phyloP scores from a whole-genome alignment of 257 asterid species.

The Coffea canephora region DNA sequence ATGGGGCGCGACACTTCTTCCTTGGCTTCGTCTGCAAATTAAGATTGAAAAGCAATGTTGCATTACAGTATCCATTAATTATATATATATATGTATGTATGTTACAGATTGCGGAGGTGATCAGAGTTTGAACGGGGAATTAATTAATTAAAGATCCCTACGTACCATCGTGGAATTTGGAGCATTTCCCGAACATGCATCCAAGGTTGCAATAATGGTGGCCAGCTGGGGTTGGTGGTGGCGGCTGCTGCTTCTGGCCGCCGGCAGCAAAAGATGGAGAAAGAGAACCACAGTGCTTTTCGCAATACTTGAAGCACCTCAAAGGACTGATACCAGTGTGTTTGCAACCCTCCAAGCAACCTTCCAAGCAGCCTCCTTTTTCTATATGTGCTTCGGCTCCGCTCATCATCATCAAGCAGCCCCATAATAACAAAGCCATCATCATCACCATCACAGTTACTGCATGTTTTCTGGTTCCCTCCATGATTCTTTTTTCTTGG shows the following conservation, averaged over 20 bases:
- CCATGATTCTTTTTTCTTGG: not conserved
- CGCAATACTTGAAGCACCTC: slow-evolving; percentile 4
- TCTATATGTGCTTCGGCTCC: not conserved
- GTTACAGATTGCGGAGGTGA: too few species aligned
- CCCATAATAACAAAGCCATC: not conserved
- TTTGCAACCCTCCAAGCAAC: slow-evolving; percentile 6
- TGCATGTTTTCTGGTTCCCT: not conserved
- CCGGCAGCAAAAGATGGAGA: too few species aligned
- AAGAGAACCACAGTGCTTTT: not conserved
- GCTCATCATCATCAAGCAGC: not conserved
- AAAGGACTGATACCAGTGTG: not conserved
- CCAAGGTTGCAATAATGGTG: slow-evolving; percentile 4
- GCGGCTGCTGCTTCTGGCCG: too few species aligned
- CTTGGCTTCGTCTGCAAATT: too few species aligned
- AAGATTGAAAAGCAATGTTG: too few species aligned
- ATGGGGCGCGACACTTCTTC: too few species aligned
- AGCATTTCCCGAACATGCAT: not conserved
- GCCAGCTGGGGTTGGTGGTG: too few species aligned
- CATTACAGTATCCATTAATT: not conserved
- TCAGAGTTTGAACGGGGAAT: too few species aligned
- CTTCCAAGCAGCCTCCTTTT: not conserved
- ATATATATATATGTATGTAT: too few species aligned
- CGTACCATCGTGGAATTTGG: not conserved
- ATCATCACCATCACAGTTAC: not conserved
- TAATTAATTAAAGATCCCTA: too few species aligned